Percentiles rank a stretch among this genome's conserved stretches.
phyloP scores from a whole-genome alignment of 2,329 filamentous ascomycete genomes.

The Penicillium brevicompactum region DNA sequence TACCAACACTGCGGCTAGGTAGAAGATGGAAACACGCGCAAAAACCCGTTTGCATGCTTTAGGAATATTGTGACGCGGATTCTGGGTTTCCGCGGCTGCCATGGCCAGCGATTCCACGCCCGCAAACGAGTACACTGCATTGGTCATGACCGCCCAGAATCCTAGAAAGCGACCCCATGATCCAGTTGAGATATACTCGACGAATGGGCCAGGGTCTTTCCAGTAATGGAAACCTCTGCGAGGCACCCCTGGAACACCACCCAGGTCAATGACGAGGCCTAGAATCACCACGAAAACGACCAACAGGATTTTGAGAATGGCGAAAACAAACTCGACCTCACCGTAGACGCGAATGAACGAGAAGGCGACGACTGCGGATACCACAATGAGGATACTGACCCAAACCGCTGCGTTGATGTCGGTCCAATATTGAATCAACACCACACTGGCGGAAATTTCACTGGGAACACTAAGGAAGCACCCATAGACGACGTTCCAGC shows the following conservation, averaged over 20 bases:
- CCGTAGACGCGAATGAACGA: conserved; percentile 54
- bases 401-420: conserved; percentile 42
- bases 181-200: conserved; percentile 63
- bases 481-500: conserved; percentile 54
- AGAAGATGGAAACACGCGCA: conserved; percentile 59
- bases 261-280: conserved; percentile 62
- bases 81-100: conserved; percentile 58
- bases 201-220: conserved; percentile 68
- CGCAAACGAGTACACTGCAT: conserved; percentile 40
- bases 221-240: conserved; percentile 70
- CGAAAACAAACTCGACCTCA: conserved; percentile 56
- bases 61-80: conserved; percentile 56
- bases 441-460: conserved; percentile 65
- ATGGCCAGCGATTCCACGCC: conserved; percentile 56
- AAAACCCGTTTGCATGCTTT: conserved; percentile 59
- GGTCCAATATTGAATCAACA: conserved; percentile 65
- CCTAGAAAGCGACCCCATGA: conserved; percentile 65
- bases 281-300: conserved; percentile 50
- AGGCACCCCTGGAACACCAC: conserved; percentile 60
- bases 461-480: conserved; percentile 57
- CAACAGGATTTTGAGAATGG: conserved; percentile 53
- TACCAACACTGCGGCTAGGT: conserved; percentile 58
- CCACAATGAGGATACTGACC: conserved; percentile 57
- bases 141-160: conserved; percentile 55
- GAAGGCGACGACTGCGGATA: conserved; percentile 61